Evolutionary conservation across 345 rosid species (phyloP), one percentile per base, ranked within the genome.

Genomic region (Trapa bicornis): DNA sequence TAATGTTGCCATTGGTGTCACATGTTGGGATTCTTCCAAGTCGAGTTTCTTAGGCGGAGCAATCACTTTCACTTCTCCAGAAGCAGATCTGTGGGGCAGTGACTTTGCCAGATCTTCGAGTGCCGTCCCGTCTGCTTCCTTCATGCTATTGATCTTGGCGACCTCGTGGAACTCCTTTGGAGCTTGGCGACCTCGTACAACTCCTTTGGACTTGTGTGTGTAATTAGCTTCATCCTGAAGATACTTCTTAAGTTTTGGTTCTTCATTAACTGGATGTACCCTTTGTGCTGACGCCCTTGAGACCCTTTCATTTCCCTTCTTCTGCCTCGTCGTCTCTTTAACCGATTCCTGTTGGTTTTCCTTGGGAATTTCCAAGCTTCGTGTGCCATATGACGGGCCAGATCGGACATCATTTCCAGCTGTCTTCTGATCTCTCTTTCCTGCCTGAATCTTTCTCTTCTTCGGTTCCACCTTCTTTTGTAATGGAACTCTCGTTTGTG

Each of bases 161-260:
- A 5, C 7, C 3, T 37, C 6, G 35, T 22, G 29, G 29, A 22
- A 37, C n/a, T 9, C 63, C 12, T 35, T 13, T 7, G 37, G 37
- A 58, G 4, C 63, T 58, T 58, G 37, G 38, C 32, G 37, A 35
- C 14, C 2, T 5, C 5, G 38, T 12, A 38, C 64, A 67, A 74
- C 42, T 53, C 79, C 71, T 32, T 69, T 69, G 43, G 78, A 63
- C 62, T 67, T 71, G 70, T 53, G 37, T 65, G 47, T 52, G 66
- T 70, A 75, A 45, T 54, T 69, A 53, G 64, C 61, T 73, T 82
- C 76, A 16, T 61, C 67, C 58, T 71, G 68, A 64, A 47, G 74
- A 73, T 72, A 81, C 77, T 68, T 84, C 47, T 56, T 56, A 75
- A 71, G 61, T 58, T 72, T 78, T 47, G 68, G 65, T 71, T 82